phyloP scores from a whole-genome alignment of 2,329 filamentous ascomycete genomes.

The Aureobasidium musti region DNA sequence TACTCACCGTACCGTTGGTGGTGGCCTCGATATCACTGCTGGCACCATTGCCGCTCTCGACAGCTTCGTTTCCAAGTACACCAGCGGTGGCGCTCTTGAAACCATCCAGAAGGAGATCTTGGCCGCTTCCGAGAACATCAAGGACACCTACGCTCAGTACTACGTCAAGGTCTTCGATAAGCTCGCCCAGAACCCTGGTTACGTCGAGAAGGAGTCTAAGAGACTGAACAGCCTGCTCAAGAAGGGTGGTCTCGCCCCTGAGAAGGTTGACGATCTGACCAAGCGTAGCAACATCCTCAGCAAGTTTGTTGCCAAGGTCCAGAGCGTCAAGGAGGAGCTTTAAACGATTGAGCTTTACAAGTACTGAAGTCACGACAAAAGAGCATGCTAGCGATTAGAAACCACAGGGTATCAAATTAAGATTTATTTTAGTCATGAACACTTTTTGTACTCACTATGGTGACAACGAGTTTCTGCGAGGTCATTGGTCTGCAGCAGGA shows the following conservation, averaged over 20 bases:
- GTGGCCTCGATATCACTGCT: constrained; percentile 73
- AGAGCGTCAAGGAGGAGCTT: constrained; percentile 43
- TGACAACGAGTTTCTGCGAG: constrained; percentile 28
- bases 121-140: constrained; percentile 66
- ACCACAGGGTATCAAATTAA: background rate
- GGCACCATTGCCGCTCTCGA: constrained; percentile 83
- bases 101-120: constrained; percentile 70
- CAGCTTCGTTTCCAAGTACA: constrained; percentile 70
- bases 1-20: constrained; percentile 79
- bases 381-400: constrained; percentile 12
- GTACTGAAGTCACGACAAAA: constrained; percentile 12
- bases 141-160: constrained; percentile 87
- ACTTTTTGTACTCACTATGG: constrained; percentile 1
- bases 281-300: constrained; percentile 85
- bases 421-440: background rate
- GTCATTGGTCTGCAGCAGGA: background rate
- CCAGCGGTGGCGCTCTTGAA: constrained; percentile 62
- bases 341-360: constrained; percentile 32
- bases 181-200: constrained; percentile 73
- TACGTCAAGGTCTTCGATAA: constrained; percentile 91
- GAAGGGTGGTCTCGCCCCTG: constrained; percentile 80
- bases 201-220: constrained; percentile 80
- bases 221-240: constrained; percentile 76
- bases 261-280: constrained; percentile 86
- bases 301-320: constrained; percentile 65